These are phyloP conservation scores for Carpinus viminea DNA, from an alignment of 306 rosid genomes.

Conservation along the genomic window DNA sequence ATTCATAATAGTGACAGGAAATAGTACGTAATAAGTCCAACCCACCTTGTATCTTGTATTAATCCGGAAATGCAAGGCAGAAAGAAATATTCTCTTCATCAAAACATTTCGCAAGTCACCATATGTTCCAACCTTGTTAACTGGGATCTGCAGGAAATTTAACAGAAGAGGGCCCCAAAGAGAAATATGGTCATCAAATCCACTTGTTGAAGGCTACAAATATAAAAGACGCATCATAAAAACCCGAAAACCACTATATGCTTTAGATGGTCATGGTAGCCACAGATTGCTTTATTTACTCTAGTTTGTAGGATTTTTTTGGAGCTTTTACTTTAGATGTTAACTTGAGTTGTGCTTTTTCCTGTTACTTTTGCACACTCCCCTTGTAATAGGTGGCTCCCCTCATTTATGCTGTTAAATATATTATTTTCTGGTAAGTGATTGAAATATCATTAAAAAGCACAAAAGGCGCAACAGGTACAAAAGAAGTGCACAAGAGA, in stretches of 20 bases:
- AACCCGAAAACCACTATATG: not conserved
- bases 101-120: conserved; percentile 88
- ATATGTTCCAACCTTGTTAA: conserved; percentile 78
- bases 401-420: no score
- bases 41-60: conserved; percentile 96
- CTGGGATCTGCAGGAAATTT: conserved; percentile 79
- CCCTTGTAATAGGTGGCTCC: no score
- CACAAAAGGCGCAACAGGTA: no score
- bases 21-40: conserved; percentile 20
- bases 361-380: not conserved
- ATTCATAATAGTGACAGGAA: conserved; percentile 11
- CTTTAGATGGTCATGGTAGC: not conserved
- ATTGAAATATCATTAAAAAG: no score
- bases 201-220: not conserved
- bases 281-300: not conserved
- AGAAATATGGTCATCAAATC: not conserved
- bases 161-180: not conserved
- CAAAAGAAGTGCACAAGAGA: no score
- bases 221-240: not conserved
- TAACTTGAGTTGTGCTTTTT: not conserved
- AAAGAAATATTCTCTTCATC: conserved; percentile 97
- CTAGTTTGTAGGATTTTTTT: not conserved
- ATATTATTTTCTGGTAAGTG: no score
- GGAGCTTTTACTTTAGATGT: not conserved
- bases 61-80: conserved; percentile 96